Conservation (phyloP, 805 yeast species). For the Wickerhamiella kazuoi region DNA sequence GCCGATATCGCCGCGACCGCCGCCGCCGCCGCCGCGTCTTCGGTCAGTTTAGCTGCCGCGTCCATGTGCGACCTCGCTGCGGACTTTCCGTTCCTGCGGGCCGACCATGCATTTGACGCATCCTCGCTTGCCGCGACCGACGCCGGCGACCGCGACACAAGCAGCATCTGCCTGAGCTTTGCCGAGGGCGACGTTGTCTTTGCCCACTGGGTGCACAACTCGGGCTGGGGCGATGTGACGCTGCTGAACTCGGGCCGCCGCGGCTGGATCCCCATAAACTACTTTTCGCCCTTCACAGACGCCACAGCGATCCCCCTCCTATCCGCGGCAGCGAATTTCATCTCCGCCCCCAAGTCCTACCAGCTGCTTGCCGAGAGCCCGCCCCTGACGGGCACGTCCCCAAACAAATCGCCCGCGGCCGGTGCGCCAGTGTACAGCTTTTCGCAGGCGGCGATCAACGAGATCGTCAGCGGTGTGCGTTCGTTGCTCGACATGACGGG, state of each 20-base stretch:
- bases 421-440: conserved; percentile 13
- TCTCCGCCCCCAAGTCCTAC: conserved; percentile 19
- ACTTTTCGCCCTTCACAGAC: conserved; percentile 23
- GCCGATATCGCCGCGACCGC: neutral
- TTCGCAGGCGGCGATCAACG: conserved; percentile 22
- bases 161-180: conserved; percentile 21
- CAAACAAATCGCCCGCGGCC: conserved; percentile 1
- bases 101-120: conserved; percentile 21
- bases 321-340: conserved; percentile 21
- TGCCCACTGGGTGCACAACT: conserved; percentile 23
- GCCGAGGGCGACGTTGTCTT: conserved; percentile 21
- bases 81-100: conserved; percentile 21
- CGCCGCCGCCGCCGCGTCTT: neutral
- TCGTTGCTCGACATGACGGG: conserved; percentile 21
- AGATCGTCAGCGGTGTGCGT: conserved; percentile 24
- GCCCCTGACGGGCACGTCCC: neutral
- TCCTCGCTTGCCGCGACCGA: conserved; percentile 11
- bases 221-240: conserved; percentile 30
- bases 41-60: neutral
- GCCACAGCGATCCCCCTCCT: conserved; percentile 22
- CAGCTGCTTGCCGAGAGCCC: conserved; percentile 3
- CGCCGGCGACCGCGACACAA: conserved; percentile 16
- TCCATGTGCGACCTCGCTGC: conserved; percentile 3
- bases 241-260: conserved; percentile 20
- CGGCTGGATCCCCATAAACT: conserved; percentile 29